Evolutionary conservation across 768 basidiomycete genomes (phyloP).

Genomic region (Agaricus blazei): DNA sequence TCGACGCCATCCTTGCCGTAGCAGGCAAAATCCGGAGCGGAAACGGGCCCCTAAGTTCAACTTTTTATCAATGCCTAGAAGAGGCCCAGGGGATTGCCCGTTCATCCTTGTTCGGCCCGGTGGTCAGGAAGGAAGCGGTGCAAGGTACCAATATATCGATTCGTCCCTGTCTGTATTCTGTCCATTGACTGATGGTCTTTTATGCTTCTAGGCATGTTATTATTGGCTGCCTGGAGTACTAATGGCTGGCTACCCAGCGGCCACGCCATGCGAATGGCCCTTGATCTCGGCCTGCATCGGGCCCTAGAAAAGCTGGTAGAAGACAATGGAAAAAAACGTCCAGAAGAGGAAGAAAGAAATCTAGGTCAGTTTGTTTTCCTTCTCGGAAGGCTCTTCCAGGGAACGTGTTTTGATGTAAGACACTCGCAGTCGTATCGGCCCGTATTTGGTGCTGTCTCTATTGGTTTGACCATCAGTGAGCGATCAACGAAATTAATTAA

Average conservation of each 20-base stretch:
- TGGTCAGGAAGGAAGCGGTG: constrained; percentile 92
- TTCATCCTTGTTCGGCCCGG: constrained; percentile 88
- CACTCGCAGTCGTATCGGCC: constrained; percentile 71
- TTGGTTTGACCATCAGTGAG: constrained; percentile 94
- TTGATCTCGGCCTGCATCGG: constrained; percentile 89
- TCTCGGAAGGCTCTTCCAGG: neutral
- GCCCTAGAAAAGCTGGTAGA: constrained; percentile 90
- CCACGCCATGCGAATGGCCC: constrained; percentile 93
- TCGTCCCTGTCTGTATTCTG: constrained; percentile 11
- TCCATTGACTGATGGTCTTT: constrained; percentile 11
- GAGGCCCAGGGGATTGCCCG: constrained; percentile 96
- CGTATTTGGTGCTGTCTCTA: constrained; percentile 93
- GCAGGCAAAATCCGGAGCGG: constrained; percentile 91
- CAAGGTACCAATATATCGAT: constrained; percentile 48
- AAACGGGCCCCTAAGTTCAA: constrained; percentile 76
- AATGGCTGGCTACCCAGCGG: constrained; percentile 95
- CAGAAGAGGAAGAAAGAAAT: constrained; percentile 83
- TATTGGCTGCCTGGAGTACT: constrained; percentile 90
- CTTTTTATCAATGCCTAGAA: constrained; percentile 88
- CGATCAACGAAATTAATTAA: constrained; percentile 11
- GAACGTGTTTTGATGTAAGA: constrained; percentile 6
- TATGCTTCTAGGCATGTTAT: constrained; percentile 71
- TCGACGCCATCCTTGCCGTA: constrained; percentile 89
- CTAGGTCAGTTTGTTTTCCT: constrained; percentile 47
- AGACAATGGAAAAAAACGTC: constrained; percentile 55